Base-by-base conservation (phyloP, 768 basidiomycete genomes). In the Xerocomellus dryophilus region DNA sequence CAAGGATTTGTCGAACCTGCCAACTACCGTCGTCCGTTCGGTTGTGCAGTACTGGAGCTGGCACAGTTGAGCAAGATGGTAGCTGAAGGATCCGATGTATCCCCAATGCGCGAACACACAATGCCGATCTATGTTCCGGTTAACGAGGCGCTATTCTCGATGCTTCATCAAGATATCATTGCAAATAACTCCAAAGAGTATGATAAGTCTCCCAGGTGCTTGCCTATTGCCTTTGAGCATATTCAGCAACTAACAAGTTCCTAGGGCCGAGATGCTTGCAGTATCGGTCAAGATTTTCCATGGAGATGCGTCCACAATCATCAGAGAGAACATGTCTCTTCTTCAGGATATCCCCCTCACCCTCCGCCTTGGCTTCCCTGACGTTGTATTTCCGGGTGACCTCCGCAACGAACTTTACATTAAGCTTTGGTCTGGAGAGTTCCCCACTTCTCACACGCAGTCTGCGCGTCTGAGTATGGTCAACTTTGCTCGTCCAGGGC, bases 361-460 rank as follows among this genome's bases (percentile, higher is more conserved):
- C 2, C 74, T 88, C 12, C 88, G 93, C 4, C 83, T 98, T 32
- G 93, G 93, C 29, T 98, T 98, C 67, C 90, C 96, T 0, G 96
- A 98, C 61, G 94, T 97, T 7, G 94, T 96, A 9, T 94, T 94
- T 66, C 95, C 95, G 4, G 91, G 90, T 7, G 88, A 91, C 57
- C 73, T 83, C n/a, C 85, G 96, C 15, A 98, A 98, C 64, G 96
- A 98, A 59, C 78, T 98, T 12, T 98, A 98, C 70, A 81, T 98
- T 74, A 97, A 97, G 69, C 80, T 98, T 0, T 98, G 94, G 94
- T 88, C 85, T 51, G 96, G 92, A 36, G 89, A 93, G 58, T 98
- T 98, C 66, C 72, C 78, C 3, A 73, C 81, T 0, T 76, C 81
- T 4, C 79, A 81, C 54, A 71, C 69, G 39, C 71, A 73, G 25